Conservation (phyloP, 83 land plant genomes). For the Picea engelmannii region DNA sequence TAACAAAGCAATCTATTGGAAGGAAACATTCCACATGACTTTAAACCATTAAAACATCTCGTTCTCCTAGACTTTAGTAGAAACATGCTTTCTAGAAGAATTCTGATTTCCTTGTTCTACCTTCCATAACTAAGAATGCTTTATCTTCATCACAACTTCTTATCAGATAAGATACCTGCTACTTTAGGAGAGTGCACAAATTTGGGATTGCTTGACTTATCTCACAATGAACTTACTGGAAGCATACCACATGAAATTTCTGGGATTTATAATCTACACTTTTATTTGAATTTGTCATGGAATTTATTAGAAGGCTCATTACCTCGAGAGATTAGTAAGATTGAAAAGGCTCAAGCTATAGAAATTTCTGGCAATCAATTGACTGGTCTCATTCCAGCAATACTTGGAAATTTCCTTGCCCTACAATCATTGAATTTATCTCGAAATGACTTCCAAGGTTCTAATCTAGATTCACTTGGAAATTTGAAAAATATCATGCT, state of each 20-base stretch:
- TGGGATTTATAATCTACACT: constrained; percentile 7
- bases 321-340: constrained; percentile 37
- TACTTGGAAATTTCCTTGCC: constrained; percentile 33
- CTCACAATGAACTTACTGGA: constrained; percentile 29
- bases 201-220: constrained; percentile 33
- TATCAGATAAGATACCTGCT: constrained; percentile 3
- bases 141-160: constrained; percentile 4
- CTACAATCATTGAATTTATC: constrained; percentile 45
- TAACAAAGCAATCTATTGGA: too few relatives aligned
- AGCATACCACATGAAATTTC: constrained; percentile 29
- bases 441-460: constrained; percentile 34
- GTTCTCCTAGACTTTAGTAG: too few relatives aligned
- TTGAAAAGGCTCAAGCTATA: constrained; percentile 44
- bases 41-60: too few relatives aligned
- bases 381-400: constrained; percentile 42
- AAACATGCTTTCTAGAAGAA: too few relatives aligned
- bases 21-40: too few relatives aligned
- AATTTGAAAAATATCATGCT: constrained; percentile 29
- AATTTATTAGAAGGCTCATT: constrained; percentile 41
- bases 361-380: constrained; percentile 54
- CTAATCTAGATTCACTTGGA: constrained; percentile 28
- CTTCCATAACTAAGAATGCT: neutral
- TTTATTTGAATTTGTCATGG: constrained; percentile 37
- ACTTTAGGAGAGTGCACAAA: constrained; percentile 17
- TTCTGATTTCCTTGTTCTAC: too few relatives aligned